A percentile compares a stretch with the other conserved stretches of the same genome.
Conservation (phyloP, 805 yeast genomes). For the Yarrowia deformans region DNA sequence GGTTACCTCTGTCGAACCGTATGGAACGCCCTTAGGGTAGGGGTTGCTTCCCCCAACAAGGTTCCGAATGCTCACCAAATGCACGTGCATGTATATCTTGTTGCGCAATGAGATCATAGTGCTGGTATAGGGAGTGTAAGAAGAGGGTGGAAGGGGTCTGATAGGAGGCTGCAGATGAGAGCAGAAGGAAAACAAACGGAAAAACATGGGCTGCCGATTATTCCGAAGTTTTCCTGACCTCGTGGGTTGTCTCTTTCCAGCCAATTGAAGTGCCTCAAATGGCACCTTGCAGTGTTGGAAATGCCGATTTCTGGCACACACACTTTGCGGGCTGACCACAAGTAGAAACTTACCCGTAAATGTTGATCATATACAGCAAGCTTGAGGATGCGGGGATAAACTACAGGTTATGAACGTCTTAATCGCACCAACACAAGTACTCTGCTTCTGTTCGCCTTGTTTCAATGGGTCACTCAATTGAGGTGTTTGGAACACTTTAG, state of each 20-base stretch:
- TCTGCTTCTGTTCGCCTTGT: background rate
- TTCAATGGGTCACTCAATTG: background rate
- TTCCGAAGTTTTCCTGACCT: background rate
- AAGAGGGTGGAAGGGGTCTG: background rate
- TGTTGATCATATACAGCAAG: background rate
- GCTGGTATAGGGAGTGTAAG: background rate
- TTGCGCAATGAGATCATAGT: constrained; percentile 34
- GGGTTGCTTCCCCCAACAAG: constrained; percentile 27
- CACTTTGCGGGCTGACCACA: no score
- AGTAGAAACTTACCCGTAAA: background rate
- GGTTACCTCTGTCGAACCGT: constrained; percentile 37
- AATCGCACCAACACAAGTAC: background rate
- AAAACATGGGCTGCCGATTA: background rate
- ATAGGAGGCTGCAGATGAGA: background rate
- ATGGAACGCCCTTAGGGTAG: constrained; percentile 34
- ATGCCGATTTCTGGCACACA: no score
- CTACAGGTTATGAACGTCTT: background rate
- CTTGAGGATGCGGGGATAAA: background rate
- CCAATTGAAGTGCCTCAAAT: constrained; percentile 4
- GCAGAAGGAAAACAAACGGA: background rate
- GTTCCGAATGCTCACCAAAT: constrained; percentile 7
- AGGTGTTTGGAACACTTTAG: background rate
- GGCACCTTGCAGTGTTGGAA: background rate
- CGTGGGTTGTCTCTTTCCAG: background rate
- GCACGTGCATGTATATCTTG: constrained; percentile 34